A percentile compares a stretch with the other conserved stretches of the same genome.
phyloP scores from a whole-genome alignment of 1,284 basidiomycete species.

The Malassezia restricta region DNA sequence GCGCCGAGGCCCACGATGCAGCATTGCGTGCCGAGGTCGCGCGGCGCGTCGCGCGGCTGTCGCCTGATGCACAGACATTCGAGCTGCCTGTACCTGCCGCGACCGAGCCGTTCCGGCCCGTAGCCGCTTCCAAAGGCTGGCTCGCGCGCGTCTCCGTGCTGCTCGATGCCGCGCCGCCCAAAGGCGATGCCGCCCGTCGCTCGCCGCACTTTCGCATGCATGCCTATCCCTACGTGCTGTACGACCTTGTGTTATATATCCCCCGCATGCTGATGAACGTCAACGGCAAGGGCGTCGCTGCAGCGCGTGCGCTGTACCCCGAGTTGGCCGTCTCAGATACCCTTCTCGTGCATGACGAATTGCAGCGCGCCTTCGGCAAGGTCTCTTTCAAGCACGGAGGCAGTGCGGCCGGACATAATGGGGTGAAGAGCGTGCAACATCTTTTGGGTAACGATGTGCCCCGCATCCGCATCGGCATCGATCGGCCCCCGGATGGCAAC shows the following conservation, averaged over 20 bases:
- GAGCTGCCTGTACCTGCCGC: not conserved
- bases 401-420: constrained; percentile 15
- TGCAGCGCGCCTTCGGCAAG: constrained; percentile 11
- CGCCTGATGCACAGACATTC: not conserved
- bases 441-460: constrained; percentile 7
- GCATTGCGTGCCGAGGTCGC: not conserved
- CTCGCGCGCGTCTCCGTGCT: constrained; percentile 7
- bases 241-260: constrained; percentile 4
- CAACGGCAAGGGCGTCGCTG: constrained; percentile 2
- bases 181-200: constrained; percentile 1
- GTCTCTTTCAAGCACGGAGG: constrained; percentile 9
- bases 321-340: not conserved
- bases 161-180: constrained; percentile 6
- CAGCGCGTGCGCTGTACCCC: not conserved
- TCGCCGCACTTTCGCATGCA: not conserved
- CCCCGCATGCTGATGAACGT: constrained; percentile 15
- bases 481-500: not conserved
- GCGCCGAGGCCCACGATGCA: constrained; percentile 1
- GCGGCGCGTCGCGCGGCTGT: not conserved
- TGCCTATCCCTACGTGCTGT: constrained; percentile 5
- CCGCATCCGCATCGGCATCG: constrained; percentile 10
- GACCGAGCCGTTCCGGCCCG: not conserved
- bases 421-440: constrained; percentile 12
- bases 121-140: constrained; percentile 6
- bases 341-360: constrained; percentile 13